These are phyloP conservation scores for Cenchrus purpureus DNA, from an alignment of 176 grass and related monocot species.

Conservation along the genomic window DNA sequence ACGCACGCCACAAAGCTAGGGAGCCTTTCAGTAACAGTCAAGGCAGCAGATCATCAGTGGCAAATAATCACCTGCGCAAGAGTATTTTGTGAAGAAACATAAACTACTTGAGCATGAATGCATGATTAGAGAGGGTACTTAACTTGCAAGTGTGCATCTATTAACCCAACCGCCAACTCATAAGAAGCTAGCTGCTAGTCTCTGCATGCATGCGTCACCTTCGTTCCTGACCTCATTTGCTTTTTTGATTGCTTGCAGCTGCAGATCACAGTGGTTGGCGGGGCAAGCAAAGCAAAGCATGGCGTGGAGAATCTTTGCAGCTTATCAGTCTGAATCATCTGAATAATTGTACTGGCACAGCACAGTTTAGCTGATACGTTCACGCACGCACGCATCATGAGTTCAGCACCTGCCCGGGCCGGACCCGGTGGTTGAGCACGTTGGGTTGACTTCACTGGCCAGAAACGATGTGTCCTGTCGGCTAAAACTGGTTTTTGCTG, in stretches of 20 bases:
- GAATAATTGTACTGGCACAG: background rate
- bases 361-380: background rate
- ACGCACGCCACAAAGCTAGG: background rate
- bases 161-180: background rate
- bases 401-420: too few species aligned
- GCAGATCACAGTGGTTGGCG: background rate
- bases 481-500: too few species aligned
- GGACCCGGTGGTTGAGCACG: too few species aligned
- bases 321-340: slow-evolving; percentile 1
- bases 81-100: too few species aligned
- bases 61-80: background rate
- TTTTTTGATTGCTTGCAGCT: too few species aligned
- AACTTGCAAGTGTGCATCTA: too few species aligned
- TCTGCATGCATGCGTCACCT: background rate
- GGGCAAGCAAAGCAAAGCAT: background rate
- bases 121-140: too few species aligned
- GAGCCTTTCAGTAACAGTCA: background rate
- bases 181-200: background rate
- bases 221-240: background rate
- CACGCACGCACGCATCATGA: too few species aligned
- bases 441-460: too few species aligned
- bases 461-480: too few species aligned
- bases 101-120: too few species aligned
- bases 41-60: background rate
- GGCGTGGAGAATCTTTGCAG: slow-evolving; percentile 5